A percentile compares a stretch with the other conserved stretches of the same genome.
Evolutionary conservation across 495 filamentous ascomycete species (phyloP).

Genomic region (Immersiella caudata): DNA sequence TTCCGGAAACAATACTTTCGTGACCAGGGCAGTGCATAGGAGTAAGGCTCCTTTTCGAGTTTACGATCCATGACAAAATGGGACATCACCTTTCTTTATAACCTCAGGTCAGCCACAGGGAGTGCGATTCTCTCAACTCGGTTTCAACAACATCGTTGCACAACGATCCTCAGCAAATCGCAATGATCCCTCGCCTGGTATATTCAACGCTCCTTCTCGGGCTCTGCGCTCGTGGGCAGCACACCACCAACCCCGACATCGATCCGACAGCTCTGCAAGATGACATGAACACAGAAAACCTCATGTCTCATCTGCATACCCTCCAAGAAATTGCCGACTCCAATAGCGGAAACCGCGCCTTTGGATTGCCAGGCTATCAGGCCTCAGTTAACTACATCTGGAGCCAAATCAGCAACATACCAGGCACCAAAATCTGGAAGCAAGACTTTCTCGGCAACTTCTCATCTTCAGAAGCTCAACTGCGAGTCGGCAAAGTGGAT

Average conservation of each 20-base stretch:
- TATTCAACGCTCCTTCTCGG: no score
- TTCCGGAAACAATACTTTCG: no score
- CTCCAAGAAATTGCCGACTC: conserved; percentile 44
- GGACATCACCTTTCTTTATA: no score
- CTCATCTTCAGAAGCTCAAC: conserved; percentile 33
- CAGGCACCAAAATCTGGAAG: conserved; percentile 35
- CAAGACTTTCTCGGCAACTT: conserved; percentile 47
- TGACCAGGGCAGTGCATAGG: no score
- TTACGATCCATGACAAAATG: no score
- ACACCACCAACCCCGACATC: conserved; percentile 7
- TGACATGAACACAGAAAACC: conserved; percentile 15
- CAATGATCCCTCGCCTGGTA: no score
- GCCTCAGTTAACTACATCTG: conserved; percentile 51
- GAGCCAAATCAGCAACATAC: conserved; percentile 31
- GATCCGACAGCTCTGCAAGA: conserved; percentile 12
- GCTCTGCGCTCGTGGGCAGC: no score
- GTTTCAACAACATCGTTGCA: no score
- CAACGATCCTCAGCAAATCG: no score
- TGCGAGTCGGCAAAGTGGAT: conserved; percentile 39
- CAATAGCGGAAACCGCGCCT: conserved; percentile 52
- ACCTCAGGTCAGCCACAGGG: no score
- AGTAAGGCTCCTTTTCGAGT: no score
- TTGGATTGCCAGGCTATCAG: conserved; percentile 49
- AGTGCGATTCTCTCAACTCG: no score
- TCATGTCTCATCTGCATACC: conserved; percentile 25